These are phyloP conservation scores for Sanghuangporus baumii DNA, from an alignment of 1,284 basidiomycete species.

Conservation along the genomic window DNA sequence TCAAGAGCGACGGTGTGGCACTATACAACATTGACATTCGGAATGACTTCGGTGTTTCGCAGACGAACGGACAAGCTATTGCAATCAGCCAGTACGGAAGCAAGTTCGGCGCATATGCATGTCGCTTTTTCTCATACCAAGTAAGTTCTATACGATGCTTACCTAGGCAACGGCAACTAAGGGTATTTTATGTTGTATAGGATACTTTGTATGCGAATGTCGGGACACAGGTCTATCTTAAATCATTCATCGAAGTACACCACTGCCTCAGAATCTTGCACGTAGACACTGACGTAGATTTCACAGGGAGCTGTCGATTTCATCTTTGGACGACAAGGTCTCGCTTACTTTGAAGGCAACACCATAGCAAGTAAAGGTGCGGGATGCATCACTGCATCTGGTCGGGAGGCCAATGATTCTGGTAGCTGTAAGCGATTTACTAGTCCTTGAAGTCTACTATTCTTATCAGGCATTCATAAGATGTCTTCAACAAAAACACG, in stretches of 20 bases:
- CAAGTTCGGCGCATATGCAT: slow-evolving; percentile 45
- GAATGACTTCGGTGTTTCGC: slow-evolving; percentile 40
- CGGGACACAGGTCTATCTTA: slow-evolving; percentile 45
- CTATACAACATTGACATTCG: slow-evolving; percentile 54
- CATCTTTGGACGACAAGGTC: slow-evolving; percentile 40
- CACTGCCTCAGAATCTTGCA: slow-evolving; percentile 17
- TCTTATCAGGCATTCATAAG: slow-evolving; percentile 23
- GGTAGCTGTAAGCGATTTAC: slow-evolving; percentile 36
- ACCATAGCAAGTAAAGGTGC: slow-evolving; percentile 34
- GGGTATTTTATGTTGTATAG: slow-evolving; percentile 13
- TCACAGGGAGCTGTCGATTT: slow-evolving; percentile 49
- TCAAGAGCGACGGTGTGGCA: slow-evolving; percentile 45
- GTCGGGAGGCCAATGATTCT: slow-evolving; percentile 40
- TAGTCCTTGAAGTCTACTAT: not conserved
- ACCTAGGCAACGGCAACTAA: not conserved
- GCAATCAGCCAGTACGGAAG: slow-evolving; percentile 48
- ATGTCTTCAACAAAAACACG: slow-evolving; percentile 43
- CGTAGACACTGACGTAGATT: slow-evolving; percentile 22
- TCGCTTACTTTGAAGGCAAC: slow-evolving; percentile 42
- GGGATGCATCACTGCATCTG: slow-evolving; percentile 49
- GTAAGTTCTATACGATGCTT: slow-evolving; percentile 25
- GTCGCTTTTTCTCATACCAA: slow-evolving; percentile 48
- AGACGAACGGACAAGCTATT: slow-evolving; percentile 43
- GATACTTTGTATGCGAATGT: slow-evolving; percentile 37
- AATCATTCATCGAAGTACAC: slow-evolving; percentile 40